Evolutionary conservation across 1,139 yeast species (phyloP).

Genomic region (Barnettozyma hawaiiensis): DNA sequence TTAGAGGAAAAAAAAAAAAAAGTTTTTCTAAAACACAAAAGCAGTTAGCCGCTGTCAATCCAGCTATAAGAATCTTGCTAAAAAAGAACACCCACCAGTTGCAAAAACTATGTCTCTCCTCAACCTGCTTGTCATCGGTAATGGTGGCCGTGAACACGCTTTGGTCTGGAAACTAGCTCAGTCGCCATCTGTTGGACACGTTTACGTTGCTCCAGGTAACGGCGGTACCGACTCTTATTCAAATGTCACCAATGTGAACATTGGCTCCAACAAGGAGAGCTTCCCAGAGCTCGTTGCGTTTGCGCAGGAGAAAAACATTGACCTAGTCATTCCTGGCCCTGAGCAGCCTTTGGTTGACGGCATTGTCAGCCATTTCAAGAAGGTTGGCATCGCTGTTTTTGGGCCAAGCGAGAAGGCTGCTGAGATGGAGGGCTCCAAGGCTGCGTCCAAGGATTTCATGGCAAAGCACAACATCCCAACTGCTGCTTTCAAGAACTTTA

Average conservation of each 20-base stretch:
- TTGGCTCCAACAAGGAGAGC: slow-evolving; percentile 55
- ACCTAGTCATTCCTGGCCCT: slow-evolving; percentile 95
- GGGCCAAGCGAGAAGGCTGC: slow-evolving; percentile 94
- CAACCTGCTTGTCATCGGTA: slow-evolving; percentile 84
- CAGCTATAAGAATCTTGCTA: too few species aligned
- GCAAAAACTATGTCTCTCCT: slow-evolving; percentile 35
- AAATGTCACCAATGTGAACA: slow-evolving; percentile 66
- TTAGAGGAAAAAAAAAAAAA: background rate
- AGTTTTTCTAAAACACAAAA: background rate
- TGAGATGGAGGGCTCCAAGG: slow-evolving; percentile 93
- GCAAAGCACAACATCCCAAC: slow-evolving; percentile 88
- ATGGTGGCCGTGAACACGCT: slow-evolving; percentile 99
- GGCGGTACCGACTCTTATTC: slow-evolving; percentile 72
- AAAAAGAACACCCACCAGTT: too few species aligned
- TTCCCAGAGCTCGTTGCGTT: slow-evolving; percentile 57
- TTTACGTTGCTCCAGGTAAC: slow-evolving; percentile 95
- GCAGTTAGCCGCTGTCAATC: background rate
- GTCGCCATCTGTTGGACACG: slow-evolving; percentile 62
- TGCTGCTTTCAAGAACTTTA: slow-evolving; percentile 81
- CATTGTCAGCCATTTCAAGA: slow-evolving; percentile 58
- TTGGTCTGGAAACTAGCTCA: slow-evolving; percentile 87
- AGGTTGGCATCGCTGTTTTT: slow-evolving; percentile 89
- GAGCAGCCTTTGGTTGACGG: slow-evolving; percentile 98
- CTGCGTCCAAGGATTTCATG: slow-evolving; percentile 93
- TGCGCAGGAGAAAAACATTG: slow-evolving; percentile 62